phyloP scores from a whole-genome alignment of 108 stramenopile species.

The Pseudonitzschia multistriata region DNA sequence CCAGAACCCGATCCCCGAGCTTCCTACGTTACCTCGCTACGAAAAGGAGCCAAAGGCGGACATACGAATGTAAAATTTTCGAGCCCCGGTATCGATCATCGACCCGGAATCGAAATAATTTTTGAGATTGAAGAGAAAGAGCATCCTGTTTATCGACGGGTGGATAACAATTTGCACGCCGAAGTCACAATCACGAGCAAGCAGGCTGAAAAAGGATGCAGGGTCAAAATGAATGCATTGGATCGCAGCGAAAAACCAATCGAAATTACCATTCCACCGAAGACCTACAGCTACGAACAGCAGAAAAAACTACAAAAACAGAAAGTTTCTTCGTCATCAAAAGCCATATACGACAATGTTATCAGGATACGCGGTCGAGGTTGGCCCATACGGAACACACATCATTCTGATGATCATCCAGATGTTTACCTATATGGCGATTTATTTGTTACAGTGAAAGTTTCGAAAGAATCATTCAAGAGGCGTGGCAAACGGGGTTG shows the following conservation, averaged over 20 bases:
- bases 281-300: slow-evolving; percentile 3
- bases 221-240: slow-evolving; percentile 43
- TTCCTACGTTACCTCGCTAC: slow-evolving; percentile 32
- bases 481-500: slow-evolving; percentile 6
- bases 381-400: slow-evolving; percentile 52
- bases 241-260: slow-evolving; percentile 36
- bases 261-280: slow-evolving; percentile 34
- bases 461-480: not conserved
- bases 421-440: slow-evolving; percentile 15
- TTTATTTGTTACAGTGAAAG: slow-evolving; percentile 11
- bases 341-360: slow-evolving; percentile 24
- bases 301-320: slow-evolving; percentile 10
- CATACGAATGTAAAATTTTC: slow-evolving; percentile 49
- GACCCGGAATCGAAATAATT: slow-evolving; percentile 47
- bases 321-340: not conserved
- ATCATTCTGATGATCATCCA: not conserved
- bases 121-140: slow-evolving; percentile 61
- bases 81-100: not conserved
- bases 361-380: slow-evolving; percentile 52
- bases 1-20: slow-evolving; percentile 42
- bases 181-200: slow-evolving; percentile 28
- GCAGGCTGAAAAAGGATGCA: slow-evolving; percentile 56
- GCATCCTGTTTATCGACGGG: slow-evolving; percentile 47
- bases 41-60: slow-evolving; percentile 57
- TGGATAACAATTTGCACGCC: slow-evolving; percentile 63